Base-by-base conservation (phyloP, 2,329 filamentous ascomycete genomes). In the Cordyceps sp. region DNA sequence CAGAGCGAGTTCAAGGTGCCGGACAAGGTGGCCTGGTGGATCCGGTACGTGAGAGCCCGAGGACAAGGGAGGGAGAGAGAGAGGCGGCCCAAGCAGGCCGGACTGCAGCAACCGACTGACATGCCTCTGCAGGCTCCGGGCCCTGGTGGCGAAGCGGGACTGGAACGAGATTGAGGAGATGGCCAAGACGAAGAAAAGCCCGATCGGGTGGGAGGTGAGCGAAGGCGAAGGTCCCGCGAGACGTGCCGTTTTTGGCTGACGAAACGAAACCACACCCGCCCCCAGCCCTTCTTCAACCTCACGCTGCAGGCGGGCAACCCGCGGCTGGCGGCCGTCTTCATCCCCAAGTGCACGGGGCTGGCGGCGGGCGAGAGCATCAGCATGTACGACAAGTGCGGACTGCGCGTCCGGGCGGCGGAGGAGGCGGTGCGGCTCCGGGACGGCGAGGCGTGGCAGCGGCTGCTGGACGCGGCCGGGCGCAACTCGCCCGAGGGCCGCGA, bases 381-480 rank as follows among this genome's bases (percentile, higher is more conserved):
- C 42, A 94, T 98, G 88, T 98, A 86, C 69, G 76, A 93, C 45
- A 93, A 93, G 58, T 96, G 90, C 53, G 88, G 88, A 14, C 72
- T 93, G 74, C 64, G 84, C 28, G 69, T 79, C 19, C 85, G 83
- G 57, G 90, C 90, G 3, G 90, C 80, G 4, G 86, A 96, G 57
- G 90, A 96, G 58, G 88, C 90, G 4, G 67, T 85, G 37, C 83
- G 76, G 58, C 66, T 70, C 37, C 92, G 81, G 54, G 82, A 98
- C 49, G 61, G 72, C 30, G 77, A 76, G 43, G 61, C 76, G n/a
- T 73, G 92, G 56, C 71, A 78, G 44, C 64, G 74, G 32, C 57
- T 96, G 40, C 64, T 83, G 41, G 69, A 70, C 35, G 84, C 78
- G 41, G 85, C 83, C 13, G 78, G 73, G 6, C 72, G 73, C 32